These are phyloP conservation scores for Phytophthora pini DNA, from an alignment of 352 stramenopile genomes.

Conservation along the genomic window DNA sequence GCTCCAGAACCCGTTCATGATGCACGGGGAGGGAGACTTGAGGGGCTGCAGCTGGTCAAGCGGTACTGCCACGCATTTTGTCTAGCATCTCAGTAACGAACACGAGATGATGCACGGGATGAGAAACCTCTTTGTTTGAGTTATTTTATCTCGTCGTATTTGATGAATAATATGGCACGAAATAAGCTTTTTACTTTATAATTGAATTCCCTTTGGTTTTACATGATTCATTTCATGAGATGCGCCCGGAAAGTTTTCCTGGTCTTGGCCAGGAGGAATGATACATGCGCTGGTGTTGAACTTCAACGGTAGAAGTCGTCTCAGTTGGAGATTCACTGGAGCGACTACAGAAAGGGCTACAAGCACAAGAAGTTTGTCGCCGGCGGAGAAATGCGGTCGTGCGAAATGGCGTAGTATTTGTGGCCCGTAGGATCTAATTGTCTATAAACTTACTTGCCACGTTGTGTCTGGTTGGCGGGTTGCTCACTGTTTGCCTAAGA, in stretches of 20 bases:
- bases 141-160: neutral
- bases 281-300: neutral
- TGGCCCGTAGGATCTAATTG: neutral
- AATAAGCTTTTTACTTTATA: no score
- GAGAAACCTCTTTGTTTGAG: neutral
- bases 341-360: neutral
- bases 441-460: constrained; percentile 1
- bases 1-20: constrained; percentile 35
- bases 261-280: constrained; percentile 3
- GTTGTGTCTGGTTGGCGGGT: constrained; percentile 1
- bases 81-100: constrained; percentile 10
- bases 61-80: constrained; percentile 9
- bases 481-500: neutral
- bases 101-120: neutral
- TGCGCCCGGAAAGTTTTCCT: neutral
- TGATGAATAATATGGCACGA: neutral
- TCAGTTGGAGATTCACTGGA: neutral
- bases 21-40: constrained; percentile 2
- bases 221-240: no score
- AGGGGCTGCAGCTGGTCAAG: constrained; percentile 17
- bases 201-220: no score
- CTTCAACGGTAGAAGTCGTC: no score
- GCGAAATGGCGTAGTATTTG: neutral
- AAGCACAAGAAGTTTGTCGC: neutral
- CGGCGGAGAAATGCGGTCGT: neutral